Conservation (phyloP, 2,329 filamentous ascomycete species). For the Parafenestella ontariensis region DNA sequence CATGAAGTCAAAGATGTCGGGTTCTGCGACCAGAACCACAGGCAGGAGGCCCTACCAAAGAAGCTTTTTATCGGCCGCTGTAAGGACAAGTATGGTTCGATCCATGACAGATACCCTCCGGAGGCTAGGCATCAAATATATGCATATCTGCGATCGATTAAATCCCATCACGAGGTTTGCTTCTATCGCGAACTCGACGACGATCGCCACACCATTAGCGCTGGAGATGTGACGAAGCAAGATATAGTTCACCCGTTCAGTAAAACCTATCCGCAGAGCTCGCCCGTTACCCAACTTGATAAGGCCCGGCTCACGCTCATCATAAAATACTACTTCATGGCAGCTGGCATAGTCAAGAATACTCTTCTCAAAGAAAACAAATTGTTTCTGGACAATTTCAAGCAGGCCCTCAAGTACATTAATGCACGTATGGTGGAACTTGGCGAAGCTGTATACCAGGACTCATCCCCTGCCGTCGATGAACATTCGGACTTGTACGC, state of each 20-base stretch:
- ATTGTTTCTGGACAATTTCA: constrained; percentile 6
- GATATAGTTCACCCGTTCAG: constrained; percentile 16
- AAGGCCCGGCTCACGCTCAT: constrained; percentile 8
- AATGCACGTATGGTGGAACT: constrained; percentile 4
- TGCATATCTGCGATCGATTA: constrained; percentile 7
- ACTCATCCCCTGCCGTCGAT: too few relatives aligned
- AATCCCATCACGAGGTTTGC: constrained; percentile 1
- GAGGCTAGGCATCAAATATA: constrained; percentile 8
- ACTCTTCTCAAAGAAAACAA: constrained; percentile 7
- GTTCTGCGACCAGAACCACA: constrained; percentile 9
- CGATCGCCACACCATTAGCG: not conserved
- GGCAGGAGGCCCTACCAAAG: constrained; percentile 1
- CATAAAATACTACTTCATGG: constrained; percentile 20
- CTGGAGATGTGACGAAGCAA: constrained; percentile 5
- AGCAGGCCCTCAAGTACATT: constrained; percentile 3
- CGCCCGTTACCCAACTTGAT: constrained; percentile 2
- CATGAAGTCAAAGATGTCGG: not conserved
- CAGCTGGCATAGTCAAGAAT: constrained; percentile 9
- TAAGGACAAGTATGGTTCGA: too few relatives aligned
- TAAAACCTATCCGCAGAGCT: constrained; percentile 10
- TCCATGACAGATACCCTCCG: not conserved
- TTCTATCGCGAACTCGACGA: constrained; percentile 3
- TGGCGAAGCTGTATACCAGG: too few relatives aligned
- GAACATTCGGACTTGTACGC: too few relatives aligned
- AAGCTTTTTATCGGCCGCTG: constrained; percentile 17